These are phyloP conservation scores for Cytospora schulzeri DNA, from an alignment of 2,329 filamentous ascomycete species.

Conservation along the genomic window DNA sequence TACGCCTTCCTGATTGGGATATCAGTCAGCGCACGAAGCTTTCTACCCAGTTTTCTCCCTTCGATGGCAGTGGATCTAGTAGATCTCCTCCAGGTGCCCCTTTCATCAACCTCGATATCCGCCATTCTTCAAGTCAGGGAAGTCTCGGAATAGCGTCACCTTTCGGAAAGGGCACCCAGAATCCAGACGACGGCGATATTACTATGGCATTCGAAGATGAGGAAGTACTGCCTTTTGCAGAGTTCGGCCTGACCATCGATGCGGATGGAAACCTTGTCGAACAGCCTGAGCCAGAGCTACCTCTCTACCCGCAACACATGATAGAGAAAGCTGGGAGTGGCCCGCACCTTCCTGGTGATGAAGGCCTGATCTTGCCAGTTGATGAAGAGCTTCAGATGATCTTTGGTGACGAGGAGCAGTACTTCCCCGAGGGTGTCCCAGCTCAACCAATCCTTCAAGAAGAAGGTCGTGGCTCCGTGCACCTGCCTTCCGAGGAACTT, in stretches of 20 bases:
- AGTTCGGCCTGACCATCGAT: conserved; percentile 54
- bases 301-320: conserved; percentile 38
- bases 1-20: conserved; percentile 33
- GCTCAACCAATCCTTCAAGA: not conserved
- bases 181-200: conserved; percentile 34
- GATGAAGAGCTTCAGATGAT: conserved; percentile 41
- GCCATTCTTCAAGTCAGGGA: conserved; percentile 27
- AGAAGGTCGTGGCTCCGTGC: not conserved
- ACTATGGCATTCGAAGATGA: conserved; percentile 40
- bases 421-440: conserved; percentile 29
- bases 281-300: conserved; percentile 49
- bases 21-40: conserved; percentile 43
- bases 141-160: conserved; percentile 28
- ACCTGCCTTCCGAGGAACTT: conserved; percentile 15
- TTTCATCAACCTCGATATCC: conserved; percentile 27
- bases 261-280: conserved; percentile 53
- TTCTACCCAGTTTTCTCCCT: conserved; percentile 50
- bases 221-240: conserved; percentile 41
- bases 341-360: conserved; percentile 19
- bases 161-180: conserved; percentile 28
- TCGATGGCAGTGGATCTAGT: conserved; percentile 37
- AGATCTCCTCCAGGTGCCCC: conserved; percentile 34
- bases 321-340: conserved; percentile 9
- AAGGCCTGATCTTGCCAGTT: conserved; percentile 18
- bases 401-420: conserved; percentile 39